These are phyloP conservation scores for Leccinum incarnatum DNA, from an alignment of 768 basidiomycete genomes.

Conservation along the genomic window DNA sequence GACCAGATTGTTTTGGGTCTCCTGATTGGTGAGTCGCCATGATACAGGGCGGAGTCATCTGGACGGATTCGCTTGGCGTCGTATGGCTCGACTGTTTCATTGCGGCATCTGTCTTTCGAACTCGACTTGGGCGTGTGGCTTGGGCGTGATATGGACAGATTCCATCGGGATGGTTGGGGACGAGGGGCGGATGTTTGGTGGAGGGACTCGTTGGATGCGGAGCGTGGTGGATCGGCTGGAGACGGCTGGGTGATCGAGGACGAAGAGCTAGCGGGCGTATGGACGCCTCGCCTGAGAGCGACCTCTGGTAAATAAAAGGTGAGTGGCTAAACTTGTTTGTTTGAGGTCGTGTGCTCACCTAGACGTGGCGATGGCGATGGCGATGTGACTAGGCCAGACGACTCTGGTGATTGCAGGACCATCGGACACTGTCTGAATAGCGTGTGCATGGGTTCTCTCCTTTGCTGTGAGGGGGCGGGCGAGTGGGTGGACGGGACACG, in stretches of 20 bases:
- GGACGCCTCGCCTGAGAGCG: not conserved
- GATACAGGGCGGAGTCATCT: not conserved
- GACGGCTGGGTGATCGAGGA: not conserved
- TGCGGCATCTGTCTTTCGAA: not conserved
- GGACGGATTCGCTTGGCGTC: not conserved
- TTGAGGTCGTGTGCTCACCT: constrained; percentile 8
- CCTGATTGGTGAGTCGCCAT: not conserved
- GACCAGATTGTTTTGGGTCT: constrained; percentile 11
- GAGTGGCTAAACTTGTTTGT: not conserved
- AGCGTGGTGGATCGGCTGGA: not conserved
- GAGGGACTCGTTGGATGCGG: not conserved
- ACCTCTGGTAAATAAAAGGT: not conserved
- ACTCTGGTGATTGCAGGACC: not conserved
- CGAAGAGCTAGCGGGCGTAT: not conserved
- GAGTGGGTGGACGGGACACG: not conserved
- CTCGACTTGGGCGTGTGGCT: not conserved
- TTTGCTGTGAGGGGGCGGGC: not conserved
- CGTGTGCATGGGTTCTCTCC: not conserved
- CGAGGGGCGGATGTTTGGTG: not conserved
- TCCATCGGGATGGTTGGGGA: not conserved
- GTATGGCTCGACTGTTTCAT: not conserved
- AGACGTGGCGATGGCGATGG: not conserved
- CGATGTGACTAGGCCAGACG: not conserved
- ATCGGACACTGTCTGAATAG: not conserved
- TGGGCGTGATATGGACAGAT: not conserved